Evolutionary conservation across 345 rosid genomes (phyloP).

Genomic region (Acer yangbiense): DNA sequence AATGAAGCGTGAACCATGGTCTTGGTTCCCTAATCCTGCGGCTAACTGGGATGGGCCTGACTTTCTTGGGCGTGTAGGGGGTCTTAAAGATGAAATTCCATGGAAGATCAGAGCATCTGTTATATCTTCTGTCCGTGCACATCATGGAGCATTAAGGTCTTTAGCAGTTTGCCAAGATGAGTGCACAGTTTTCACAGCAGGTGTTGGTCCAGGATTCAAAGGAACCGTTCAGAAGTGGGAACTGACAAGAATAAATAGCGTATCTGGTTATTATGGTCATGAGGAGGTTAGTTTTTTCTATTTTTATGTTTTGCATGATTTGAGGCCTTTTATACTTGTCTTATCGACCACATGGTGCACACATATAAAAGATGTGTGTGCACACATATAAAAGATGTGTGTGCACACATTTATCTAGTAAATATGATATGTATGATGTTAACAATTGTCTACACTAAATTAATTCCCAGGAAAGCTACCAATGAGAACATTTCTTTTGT

Average conservation of each 20-base stretch:
- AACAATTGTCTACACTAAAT: background rate
- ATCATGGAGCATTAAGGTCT: constrained; percentile 84
- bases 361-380: background rate
- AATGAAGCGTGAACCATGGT: constrained; percentile 75
- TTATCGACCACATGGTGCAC: background rate
- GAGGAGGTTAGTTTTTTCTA: constrained; percentile 76
- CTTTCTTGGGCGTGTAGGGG: constrained; percentile 68
- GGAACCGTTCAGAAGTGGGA: constrained; percentile 97
- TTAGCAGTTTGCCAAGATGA: constrained; percentile 84
- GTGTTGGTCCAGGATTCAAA: constrained; percentile 86
- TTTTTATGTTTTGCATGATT: constrained; percentile 11
- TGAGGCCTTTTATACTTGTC: constrained; percentile 3
- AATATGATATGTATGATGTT: background rate
- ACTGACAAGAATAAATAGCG: constrained; percentile 70
- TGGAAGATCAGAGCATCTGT: constrained; percentile 88
- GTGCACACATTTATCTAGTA: background rate
- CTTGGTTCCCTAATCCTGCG: constrained; percentile 92
- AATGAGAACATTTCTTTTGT: background rate
- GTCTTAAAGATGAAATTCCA: constrained; percentile 76
- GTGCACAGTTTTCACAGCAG: constrained; percentile 83
- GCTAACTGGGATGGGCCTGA: constrained; percentile 87
- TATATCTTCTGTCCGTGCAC: constrained; percentile 74
- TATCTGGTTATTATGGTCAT: constrained; percentile 87
- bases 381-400: background rate
- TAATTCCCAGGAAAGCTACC: background rate